A percentile compares a stretch with the other conserved stretches of the same genome.
phyloP scores from a whole-genome alignment of 106 monocot species.

The Acanthochlamys bracteata region DNA sequence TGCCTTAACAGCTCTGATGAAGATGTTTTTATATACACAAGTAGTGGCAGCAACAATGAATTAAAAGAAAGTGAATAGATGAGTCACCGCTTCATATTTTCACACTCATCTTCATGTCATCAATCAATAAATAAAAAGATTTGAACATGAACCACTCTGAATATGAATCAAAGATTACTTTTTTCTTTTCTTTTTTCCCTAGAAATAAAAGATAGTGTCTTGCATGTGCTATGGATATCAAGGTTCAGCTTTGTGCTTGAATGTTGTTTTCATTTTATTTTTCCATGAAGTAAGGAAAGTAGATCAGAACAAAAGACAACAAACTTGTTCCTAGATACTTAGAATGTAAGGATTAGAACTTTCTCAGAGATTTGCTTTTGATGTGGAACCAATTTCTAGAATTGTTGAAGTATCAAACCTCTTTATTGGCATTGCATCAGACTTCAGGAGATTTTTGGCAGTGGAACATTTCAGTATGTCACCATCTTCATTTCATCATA shows the following conservation, averaged over 20 bases:
- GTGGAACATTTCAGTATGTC: background rate
- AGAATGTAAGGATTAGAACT: no score
- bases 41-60: background rate
- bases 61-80: background rate
- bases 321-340: no score
- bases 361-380: no score
- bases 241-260: background rate
- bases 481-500: background rate
- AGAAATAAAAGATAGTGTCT: background rate
- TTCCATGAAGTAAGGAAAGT: background rate
- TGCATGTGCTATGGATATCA: background rate
- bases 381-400: no score
- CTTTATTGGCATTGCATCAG: background rate
- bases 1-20: no score
- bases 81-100: background rate
- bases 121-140: background rate
- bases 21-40: background rate
- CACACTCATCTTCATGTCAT: slow-evolving; percentile 15
- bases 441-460: background rate
- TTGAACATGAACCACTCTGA: background rate
- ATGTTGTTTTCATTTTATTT: background rate
- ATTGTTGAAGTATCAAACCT: no score
- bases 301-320: no score
- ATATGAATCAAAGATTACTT: no score
- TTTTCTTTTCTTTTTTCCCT: background rate